These are phyloP conservation scores for Tilletia indica DNA, from an alignment of 1,284 basidiomycete species.

Conservation along the genomic window DNA sequence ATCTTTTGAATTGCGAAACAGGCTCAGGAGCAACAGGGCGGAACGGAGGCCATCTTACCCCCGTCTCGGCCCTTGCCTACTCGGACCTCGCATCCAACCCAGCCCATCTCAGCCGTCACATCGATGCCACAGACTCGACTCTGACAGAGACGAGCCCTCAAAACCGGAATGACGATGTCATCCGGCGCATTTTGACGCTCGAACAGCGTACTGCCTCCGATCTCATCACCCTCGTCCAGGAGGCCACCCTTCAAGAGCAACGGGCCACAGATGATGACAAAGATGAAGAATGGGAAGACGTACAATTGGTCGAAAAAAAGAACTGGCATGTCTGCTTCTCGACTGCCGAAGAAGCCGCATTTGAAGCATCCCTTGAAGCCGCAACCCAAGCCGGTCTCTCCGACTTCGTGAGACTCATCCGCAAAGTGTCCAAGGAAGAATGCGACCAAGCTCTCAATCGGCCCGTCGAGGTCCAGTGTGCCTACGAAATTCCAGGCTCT, in stretches of 20 bases:
- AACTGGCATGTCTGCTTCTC: slow-evolving; percentile 42
- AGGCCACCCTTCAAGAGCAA: background rate
- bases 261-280: background rate
- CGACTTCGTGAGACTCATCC: slow-evolving; percentile 23
- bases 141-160: background rate
- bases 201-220: slow-evolving; percentile 26
- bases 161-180: slow-evolving; percentile 18
- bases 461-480: slow-evolving; percentile 25
- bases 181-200: slow-evolving; percentile 32
- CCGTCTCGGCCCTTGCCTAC: slow-evolving; percentile 36
- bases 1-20: background rate
- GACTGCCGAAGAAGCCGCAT: slow-evolving; percentile 29
- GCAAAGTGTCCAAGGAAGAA: slow-evolving; percentile 28
- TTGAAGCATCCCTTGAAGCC: slow-evolving; percentile 26
- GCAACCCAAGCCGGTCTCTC: slow-evolving; percentile 24
- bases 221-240: slow-evolving; percentile 26
- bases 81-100: slow-evolving; percentile 33
- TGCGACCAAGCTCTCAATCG: slow-evolving; percentile 25
- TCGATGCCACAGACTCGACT: background rate
- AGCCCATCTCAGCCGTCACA: slow-evolving; percentile 23
- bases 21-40: slow-evolving; percentile 39
- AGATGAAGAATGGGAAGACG: background rate
- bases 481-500: slow-evolving; percentile 37
- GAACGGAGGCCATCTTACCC: slow-evolving; percentile 45
- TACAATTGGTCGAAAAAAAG: slow-evolving; percentile 25